phyloP scores from a whole-genome alignment of 2,329 filamentous ascomycete species.

The Ambrosiella cleistominuta region DNA sequence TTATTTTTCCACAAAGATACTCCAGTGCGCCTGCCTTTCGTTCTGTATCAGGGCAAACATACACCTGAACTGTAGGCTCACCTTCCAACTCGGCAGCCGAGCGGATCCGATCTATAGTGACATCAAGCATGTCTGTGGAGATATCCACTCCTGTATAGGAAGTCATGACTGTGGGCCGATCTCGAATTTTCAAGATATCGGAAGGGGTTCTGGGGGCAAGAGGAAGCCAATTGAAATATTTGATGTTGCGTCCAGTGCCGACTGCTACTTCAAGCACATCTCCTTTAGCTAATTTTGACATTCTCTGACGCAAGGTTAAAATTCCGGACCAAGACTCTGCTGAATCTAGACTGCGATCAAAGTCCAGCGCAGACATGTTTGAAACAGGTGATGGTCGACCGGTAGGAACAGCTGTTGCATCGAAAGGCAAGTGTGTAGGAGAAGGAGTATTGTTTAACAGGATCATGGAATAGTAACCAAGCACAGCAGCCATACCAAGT shows the following conservation, averaged over 20 bases:
- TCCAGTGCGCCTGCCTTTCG: conserved; percentile 16
- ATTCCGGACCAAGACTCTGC: conserved; percentile 42
- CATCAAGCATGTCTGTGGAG: conserved; percentile 40
- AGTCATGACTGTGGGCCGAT: conserved; percentile 19
- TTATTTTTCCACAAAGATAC: conserved; percentile 26
- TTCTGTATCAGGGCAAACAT: conserved; percentile 15
- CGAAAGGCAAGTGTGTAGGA: background rate
- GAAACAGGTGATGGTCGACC: conserved; percentile 8
- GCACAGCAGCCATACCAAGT: conserved; percentile 3
- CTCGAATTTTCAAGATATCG: background rate
- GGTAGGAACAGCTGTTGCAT: background rate
- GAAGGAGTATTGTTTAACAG: background rate
- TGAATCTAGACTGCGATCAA: conserved; percentile 40
- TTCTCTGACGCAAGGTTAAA: conserved; percentile 28
- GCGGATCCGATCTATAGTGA: conserved; percentile 36
- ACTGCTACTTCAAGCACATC: conserved; percentile 46
- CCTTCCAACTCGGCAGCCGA: conserved; percentile 20
- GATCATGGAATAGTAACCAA: conserved; percentile 9
- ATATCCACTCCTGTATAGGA: conserved; percentile 48
- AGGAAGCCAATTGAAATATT: conserved; percentile 38
- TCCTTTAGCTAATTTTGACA: conserved; percentile 32
- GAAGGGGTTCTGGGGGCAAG: conserved; percentile 17
- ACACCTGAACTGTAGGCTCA: conserved; percentile 24
- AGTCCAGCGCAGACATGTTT: conserved; percentile 27
- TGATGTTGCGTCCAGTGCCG: conserved; percentile 43